These are phyloP conservation scores for Lipomyces anomalus DNA, from an alignment of 805 yeast species.

Conservation along the genomic window DNA sequence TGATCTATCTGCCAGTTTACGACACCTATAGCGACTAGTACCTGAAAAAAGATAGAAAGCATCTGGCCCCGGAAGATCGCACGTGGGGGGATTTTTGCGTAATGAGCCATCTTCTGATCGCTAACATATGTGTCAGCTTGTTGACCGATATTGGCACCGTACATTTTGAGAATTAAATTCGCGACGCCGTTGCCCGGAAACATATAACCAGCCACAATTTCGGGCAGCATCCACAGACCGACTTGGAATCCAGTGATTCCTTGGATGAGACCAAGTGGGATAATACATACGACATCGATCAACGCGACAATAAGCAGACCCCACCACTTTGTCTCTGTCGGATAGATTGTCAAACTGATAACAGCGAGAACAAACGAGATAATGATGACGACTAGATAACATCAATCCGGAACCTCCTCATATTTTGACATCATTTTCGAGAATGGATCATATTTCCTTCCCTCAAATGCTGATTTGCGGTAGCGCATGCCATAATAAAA, in stretches of 20 bases:
- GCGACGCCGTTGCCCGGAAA: conserved; percentile 57
- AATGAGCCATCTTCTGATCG: conserved; percentile 48
- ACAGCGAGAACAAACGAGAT: conserved; percentile 34
- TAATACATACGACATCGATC: conserved; percentile 48
- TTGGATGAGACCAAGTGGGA: conserved; percentile 58
- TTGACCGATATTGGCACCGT: conserved; percentile 45
- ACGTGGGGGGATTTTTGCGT: conserved; percentile 48
- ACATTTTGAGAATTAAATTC: conserved; percentile 23
- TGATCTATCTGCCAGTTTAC: conserved; percentile 39
- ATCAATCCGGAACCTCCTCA: conserved; percentile 68
- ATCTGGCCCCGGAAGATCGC: conserved; percentile 47
- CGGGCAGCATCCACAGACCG: conserved; percentile 58
- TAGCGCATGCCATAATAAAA: conserved; percentile 1
- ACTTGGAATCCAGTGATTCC: conserved; percentile 58
- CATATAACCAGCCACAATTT: conserved; percentile 58
- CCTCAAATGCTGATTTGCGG: conserved; percentile 5
- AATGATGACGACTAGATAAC: conserved; percentile 50
- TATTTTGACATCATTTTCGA: conserved; percentile 43
- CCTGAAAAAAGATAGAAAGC: conserved; percentile 49
- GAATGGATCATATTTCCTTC: conserved; percentile 12
- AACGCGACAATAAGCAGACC: conserved; percentile 52
- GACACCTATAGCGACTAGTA: conserved; percentile 46
- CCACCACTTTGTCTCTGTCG: conserved; percentile 52
- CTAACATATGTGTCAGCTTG: conserved; percentile 38
- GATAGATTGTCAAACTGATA: conserved; percentile 32